Evolutionary conservation across 129 eudicot species (phyloP).

Genomic region (Chrysanthemum makinoi): DNA sequence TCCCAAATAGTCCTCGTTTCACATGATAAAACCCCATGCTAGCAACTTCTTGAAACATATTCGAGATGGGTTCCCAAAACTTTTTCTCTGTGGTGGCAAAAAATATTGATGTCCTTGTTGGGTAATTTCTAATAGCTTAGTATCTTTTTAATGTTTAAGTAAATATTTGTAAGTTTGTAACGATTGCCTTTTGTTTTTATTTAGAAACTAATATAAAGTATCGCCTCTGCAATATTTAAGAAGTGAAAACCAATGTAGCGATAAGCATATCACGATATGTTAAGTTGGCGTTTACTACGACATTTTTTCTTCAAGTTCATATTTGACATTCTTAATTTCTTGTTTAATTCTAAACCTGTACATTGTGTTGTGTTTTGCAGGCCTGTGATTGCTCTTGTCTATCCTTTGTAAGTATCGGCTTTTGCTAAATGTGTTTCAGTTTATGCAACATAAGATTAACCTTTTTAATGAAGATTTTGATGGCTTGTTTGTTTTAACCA

Average conservation of each 20-base stretch:
- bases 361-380: constrained; percentile 37
- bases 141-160: background rate
- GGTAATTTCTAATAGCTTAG: constrained; percentile 35
- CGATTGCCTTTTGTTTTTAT: background rate
- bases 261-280: too few relatives aligned
- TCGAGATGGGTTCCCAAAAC: constrained; percentile 53
- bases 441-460: too few relatives aligned
- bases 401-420: constrained; percentile 65
- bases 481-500: constrained; percentile 25
- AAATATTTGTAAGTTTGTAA: background rate
- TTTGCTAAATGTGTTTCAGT: background rate
- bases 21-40: constrained; percentile 25
- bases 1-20: background rate
- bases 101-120: constrained; percentile 85
- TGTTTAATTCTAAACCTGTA: background rate
- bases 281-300: too few relatives aligned
- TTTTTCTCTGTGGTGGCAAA: constrained; percentile 73
- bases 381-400: constrained; percentile 86
- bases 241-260: too few relatives aligned
- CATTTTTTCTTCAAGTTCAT: background rate
- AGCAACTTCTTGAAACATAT: constrained; percentile 11
- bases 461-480: background rate
- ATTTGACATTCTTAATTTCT: background rate
- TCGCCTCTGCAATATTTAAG: too few relatives aligned
- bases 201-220: too few relatives aligned